These are phyloP conservation scores for Acephala macrosclerotiorum DNA, from an alignment of 2,329 filamentous ascomycete species.

Conservation along the genomic window DNA sequence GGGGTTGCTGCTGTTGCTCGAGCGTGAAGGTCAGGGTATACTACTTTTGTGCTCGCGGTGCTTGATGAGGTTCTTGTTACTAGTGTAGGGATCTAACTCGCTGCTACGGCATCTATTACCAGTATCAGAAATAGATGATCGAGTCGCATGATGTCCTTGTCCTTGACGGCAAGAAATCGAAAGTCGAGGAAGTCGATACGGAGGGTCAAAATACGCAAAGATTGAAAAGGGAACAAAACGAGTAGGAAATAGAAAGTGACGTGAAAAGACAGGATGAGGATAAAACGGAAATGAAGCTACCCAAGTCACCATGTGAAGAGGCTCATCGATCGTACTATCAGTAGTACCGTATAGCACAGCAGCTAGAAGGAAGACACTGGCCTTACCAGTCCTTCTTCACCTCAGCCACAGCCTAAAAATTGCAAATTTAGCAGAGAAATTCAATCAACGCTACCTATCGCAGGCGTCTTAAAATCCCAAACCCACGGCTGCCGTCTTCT, in stretches of 20 bases:
- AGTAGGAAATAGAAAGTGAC: not conserved
- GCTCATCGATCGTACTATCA: not conserved
- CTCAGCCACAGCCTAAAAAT: not conserved
- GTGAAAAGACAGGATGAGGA: not conserved
- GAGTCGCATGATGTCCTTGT: not conserved
- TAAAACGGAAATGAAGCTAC: not conserved
- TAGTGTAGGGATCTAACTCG: not conserved
- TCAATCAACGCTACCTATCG: not conserved
- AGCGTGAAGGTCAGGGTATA: not conserved
- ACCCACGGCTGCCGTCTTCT: not conserved
- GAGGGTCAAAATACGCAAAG: not conserved
- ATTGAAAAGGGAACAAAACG: not conserved
- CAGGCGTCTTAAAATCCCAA: not conserved
- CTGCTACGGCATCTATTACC: not conserved
- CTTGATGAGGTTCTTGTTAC: not conserved
- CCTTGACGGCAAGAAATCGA: not conserved
- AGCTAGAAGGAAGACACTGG: not conserved
- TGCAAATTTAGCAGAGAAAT: not conserved
- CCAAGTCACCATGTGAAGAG: not conserved
- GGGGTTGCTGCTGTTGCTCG: slow-evolving; percentile 4
- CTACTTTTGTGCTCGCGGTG: not conserved
- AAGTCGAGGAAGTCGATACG: not conserved
- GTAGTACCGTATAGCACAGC: not conserved
- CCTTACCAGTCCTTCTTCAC: not conserved
- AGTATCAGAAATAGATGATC: not conserved